These are phyloP conservation scores for Microbotryum silenes-acaulis DNA, from an alignment of 1,284 basidiomycete species.

Conservation along the genomic window DNA sequence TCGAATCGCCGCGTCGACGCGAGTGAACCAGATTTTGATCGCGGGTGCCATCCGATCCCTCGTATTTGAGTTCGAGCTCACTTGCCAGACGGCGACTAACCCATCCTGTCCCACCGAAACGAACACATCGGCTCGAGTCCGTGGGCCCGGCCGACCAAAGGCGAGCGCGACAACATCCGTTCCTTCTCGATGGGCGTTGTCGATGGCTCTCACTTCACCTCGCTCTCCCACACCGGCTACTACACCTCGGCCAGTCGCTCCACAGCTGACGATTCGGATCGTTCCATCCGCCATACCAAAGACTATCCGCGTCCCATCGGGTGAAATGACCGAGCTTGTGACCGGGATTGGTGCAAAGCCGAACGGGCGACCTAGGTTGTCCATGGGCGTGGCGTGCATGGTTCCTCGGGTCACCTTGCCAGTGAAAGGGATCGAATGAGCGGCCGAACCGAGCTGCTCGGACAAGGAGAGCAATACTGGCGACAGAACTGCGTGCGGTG, in stretches of 20 bases:
- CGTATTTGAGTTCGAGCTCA: neutral
- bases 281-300: slow-evolving; percentile 34
- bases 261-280: slow-evolving; percentile 13
- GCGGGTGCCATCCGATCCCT: slow-evolving; percentile 10
- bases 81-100: slow-evolving; percentile 18
- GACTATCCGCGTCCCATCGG: slow-evolving; percentile 21
- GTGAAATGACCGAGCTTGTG: slow-evolving; percentile 15
- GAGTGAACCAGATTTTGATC: slow-evolving; percentile 12
- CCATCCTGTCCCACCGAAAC: slow-evolving; percentile 26
- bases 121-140: slow-evolving; percentile 15
- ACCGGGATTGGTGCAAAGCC: slow-evolving; percentile 11
- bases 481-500: neutral
- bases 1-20: slow-evolving; percentile 8
- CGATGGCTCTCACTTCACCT: slow-evolving; percentile 8
- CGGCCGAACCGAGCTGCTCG: slow-evolving; percentile 19
- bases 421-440: slow-evolving; percentile 32
- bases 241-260: neutral
- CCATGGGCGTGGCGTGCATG: slow-evolving; percentile 26
- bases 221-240: neutral
- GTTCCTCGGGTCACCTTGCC: slow-evolving; percentile 29
- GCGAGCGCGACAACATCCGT: slow-evolving; percentile 3
- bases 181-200: slow-evolving; percentile 11
- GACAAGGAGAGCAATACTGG: slow-evolving; percentile 26
- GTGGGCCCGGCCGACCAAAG: slow-evolving; percentile 9
- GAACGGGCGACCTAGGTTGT: slow-evolving; percentile 26